Evolutionary conservation across 306 rosid species (phyloP), one percentile per base, ranked within the genome.

Genomic region (Bauhinia variegata): DNA sequence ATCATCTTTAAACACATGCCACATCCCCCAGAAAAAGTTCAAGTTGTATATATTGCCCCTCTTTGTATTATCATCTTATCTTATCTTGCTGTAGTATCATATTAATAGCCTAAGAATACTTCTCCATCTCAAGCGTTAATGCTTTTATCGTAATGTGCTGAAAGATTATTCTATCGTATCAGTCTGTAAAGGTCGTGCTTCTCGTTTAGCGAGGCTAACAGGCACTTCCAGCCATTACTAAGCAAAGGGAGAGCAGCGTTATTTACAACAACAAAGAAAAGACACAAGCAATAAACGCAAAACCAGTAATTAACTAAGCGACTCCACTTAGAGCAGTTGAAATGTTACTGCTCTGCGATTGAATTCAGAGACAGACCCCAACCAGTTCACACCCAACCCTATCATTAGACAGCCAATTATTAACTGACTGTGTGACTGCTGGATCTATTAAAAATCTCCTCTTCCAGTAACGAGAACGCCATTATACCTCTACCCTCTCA

Each of bases 401-500:
- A 46, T 50, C 62, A 54, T 70, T 70, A 62, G 37, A 72, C 38
- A 54, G 60, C 55, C 63, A 74, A 43, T 44, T 46, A 58, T 19
- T 1, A 46, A 48, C 56, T 55, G 51, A 55, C 49, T 30, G 68
- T 0, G 17, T 9, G 9, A 50, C n/a, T 56, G 38, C 33, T 60
- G 54, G 0, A 18, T 11, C 54, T 33, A 74, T 53, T 47, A 34
- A 68, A 31, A 37, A 65, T 46, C 80, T 60, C 18, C 11, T 8
- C 42, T 50, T 7, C 37, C 44, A 10, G 71, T 54, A 41, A 63
- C 53, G 33, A 50, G 37, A 66, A 54, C 68, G 59, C 43, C 2
- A 31, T 5, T 66, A 34, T 30, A 54, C 43, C 19, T 63, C 79
- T 82, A 91, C 54, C 97, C 97, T 75, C 91, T 81, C 92, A 92